Conservation (phyloP, 1,284 basidiomycete genomes). For the Melampsora abietis-canadensis region DNA sequence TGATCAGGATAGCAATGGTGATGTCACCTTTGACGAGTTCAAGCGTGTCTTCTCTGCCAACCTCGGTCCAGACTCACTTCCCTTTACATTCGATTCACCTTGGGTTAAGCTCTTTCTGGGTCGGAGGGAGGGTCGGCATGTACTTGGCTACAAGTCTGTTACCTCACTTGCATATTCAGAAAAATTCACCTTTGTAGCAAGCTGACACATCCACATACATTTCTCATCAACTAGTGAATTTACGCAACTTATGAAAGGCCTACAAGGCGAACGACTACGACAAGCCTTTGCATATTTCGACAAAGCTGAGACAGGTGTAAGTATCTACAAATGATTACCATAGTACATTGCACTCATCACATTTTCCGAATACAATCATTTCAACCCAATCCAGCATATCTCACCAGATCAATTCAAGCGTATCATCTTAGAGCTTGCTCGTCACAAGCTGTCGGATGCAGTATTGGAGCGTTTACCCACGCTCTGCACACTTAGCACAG, state of each 20-base stretch:
- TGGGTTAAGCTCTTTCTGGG: conserved; percentile 93
- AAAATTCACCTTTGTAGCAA: conserved; percentile 31
- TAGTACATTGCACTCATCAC: not conserved
- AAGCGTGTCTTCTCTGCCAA: conserved; percentile 81
- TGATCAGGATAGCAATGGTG: conserved; percentile 81
- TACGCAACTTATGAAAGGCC: conserved; percentile 91
- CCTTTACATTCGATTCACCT: conserved; percentile 90
- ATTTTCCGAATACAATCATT: not conserved
- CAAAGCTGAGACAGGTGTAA: conserved; percentile 51
- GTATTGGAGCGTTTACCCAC: conserved; percentile 85
- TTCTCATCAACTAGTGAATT: conserved; percentile 68
- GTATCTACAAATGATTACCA: not conserved
- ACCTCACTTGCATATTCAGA: not conserved
- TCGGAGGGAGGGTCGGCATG: conserved; percentile 75
- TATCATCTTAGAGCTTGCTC: conserved; percentile 90
- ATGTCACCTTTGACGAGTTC: conserved; percentile 87
- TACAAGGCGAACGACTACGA: conserved; percentile 88
- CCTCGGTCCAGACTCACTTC: conserved; percentile 74
- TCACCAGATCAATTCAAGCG: conserved; percentile 83
- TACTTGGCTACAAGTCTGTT: conserved; percentile 75
- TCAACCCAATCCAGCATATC: conserved; percentile 72
- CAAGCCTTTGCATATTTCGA: conserved; percentile 90
- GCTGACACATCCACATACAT: conserved; percentile 55
- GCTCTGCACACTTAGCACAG: conserved; percentile 77
- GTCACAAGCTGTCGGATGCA: conserved; percentile 87